Conservation (phyloP, 352 stramenopile genomes). For the Thalassiosira ordinaria region DNA sequence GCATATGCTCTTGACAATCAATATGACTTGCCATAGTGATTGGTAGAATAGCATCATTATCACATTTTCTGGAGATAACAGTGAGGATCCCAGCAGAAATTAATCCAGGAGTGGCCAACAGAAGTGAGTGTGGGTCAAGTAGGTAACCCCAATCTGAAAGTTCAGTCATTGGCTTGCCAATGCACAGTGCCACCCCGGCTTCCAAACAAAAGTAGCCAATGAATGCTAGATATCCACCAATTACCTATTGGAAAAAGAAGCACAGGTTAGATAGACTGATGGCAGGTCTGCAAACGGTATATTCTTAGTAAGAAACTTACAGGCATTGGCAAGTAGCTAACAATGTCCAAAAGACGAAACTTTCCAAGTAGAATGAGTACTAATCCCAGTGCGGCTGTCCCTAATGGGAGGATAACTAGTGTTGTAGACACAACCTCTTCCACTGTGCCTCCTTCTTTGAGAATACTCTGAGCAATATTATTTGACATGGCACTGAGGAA, state of each 20-base stretch:
- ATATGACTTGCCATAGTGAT: conserved; percentile 79
- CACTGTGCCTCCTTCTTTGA: conserved; percentile 59
- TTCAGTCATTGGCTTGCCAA: conserved; percentile 88
- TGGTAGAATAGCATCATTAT: conserved; percentile 53
- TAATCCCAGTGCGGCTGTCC: conserved; percentile 88
- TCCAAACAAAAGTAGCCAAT: conserved; percentile 93
- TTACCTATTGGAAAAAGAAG: conserved; percentile 32
- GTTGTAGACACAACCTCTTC: conserved; percentile 86
- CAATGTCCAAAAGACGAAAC: conserved; percentile 89
- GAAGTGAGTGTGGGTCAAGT: conserved; percentile 77
- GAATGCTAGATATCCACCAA: conserved; percentile 92
- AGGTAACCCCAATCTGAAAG: conserved; percentile 87
- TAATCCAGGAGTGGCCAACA: conserved; percentile 87
- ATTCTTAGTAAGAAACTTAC: conserved; percentile 57
- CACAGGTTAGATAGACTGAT: neutral
- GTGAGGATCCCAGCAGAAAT: conserved; percentile 83
- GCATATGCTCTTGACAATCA: no score
- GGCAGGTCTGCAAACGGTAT: neutral
- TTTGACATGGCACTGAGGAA: conserved; percentile 92
- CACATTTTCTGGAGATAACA: conserved; percentile 80
- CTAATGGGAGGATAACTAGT: conserved; percentile 89
- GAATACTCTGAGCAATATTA: conserved; percentile 87
- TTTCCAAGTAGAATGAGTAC: conserved; percentile 90
- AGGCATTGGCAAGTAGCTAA: conserved; percentile 92
- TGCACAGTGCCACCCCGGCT: conserved; percentile 89